Percentiles rank a stretch among this genome's conserved stretches.
Evolutionary conservation across 2,329 filamentous ascomycete genomes (phyloP).

Genomic region (Phaeosphaeriaceae sp.): DNA sequence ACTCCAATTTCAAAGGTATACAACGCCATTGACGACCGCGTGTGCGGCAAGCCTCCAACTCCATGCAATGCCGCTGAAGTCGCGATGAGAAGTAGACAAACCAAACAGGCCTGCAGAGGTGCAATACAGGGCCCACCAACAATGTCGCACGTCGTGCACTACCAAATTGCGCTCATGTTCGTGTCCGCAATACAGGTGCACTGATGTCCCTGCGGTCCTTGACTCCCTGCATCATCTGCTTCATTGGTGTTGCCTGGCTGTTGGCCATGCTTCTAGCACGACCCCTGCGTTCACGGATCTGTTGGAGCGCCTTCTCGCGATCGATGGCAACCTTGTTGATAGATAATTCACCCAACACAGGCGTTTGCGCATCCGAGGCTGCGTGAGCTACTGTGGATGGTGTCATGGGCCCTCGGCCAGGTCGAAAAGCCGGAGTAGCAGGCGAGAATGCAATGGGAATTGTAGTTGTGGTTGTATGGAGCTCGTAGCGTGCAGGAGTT

Average conservation of each 20-base stretch:
- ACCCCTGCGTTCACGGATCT: slow-evolving; percentile 75
- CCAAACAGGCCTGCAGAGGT: slow-evolving; percentile 3
- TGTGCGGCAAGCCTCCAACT: slow-evolving; percentile 29
- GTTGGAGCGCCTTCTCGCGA: slow-evolving; percentile 76
- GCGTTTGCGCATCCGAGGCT: slow-evolving; percentile 36
- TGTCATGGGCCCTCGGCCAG: slow-evolving; percentile 33
- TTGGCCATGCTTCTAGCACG: slow-evolving; percentile 73
- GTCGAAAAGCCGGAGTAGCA: slow-evolving; percentile 42
- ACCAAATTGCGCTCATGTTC: slow-evolving; percentile 12
- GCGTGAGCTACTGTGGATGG: slow-evolving; percentile 47
- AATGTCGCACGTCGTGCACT: background rate
- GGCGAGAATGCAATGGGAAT: slow-evolving; percentile 57
- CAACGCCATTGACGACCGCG: slow-evolving; percentile 15
- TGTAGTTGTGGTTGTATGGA: slow-evolving; percentile 55
- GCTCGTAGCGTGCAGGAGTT: slow-evolving; percentile 48
- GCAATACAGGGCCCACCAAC: slow-evolving; percentile 7
- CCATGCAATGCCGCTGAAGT: slow-evolving; percentile 44
- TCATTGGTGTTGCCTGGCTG: slow-evolving; percentile 67
- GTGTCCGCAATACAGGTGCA: slow-evolving; percentile 48
- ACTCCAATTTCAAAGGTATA: background rate
- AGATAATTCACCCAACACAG: slow-evolving; percentile 40
- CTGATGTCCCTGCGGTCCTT: slow-evolving; percentile 56
- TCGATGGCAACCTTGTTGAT: slow-evolving; percentile 51
- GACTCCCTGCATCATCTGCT: slow-evolving; percentile 63
- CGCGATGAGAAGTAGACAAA: slow-evolving; percentile 20